Base-by-base conservation (phyloP, 805 yeast genomes). In the Wickerhamomyces hampshirensis region DNA sequence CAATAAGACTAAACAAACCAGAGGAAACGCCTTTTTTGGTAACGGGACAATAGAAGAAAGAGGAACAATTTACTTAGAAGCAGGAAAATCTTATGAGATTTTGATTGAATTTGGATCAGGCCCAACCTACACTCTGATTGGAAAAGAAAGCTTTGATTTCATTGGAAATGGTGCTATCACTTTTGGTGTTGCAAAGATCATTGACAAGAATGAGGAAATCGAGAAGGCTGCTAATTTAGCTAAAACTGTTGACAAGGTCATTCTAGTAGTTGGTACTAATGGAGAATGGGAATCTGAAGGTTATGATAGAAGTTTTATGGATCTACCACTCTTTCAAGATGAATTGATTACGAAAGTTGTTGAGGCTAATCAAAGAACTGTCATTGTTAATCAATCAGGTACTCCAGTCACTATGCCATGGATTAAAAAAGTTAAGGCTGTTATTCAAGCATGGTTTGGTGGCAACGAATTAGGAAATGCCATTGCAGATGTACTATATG, bases 221-320 rank as follows among this genome's bases (percentile, higher is more conserved):
- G 33, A 37, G 1, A 47, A 52, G 14, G 80, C 83, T 5, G 72
- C 64, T 11, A 65, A 58, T 8, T 39, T 68, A 28, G 82, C 84
- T 21, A 60, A 63, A 38, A 23, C 47, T 2, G 74, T 58, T 12
- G 82, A 76, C 44, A 74, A 71, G 49, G 80, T 73, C 16, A 51
- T 75, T 18, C 45, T 76, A 34, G 58, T 65, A 39, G 58, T 70
- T 39, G 82, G 83, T 29, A 61, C 73, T 36, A 65, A 71, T 40
- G 59, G 60, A 29, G 80, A 74, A 30, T 76, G 76, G 73, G 84
- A 77, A 53, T 59, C 75, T 18, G 84, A 77, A 55, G 80, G 82
- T 19, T 69, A 63, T 44, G 84, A 77, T 52, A 61, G 83, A 47
- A 51, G 54, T 9, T 39, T 59, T 50, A 67, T 77, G 73, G 66